Evolutionary conservation across 169 alveolate species (phyloP), one percentile per base, ranked within the genome.

Genomic region (Eimeria necatrix): DNA sequence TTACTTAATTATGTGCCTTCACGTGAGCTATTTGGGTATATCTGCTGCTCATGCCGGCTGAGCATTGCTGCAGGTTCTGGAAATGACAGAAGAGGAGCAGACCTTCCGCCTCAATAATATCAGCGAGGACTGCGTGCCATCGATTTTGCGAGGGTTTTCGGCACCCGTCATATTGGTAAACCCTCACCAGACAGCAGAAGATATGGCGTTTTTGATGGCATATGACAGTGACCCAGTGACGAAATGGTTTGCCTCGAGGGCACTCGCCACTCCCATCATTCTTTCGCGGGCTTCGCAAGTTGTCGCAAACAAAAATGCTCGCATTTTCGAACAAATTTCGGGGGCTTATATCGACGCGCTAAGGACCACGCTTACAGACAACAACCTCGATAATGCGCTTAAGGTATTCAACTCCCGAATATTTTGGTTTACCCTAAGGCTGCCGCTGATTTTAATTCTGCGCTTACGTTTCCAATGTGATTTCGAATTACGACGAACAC

Each of bases 161-260:
- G 99, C 99, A 8, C 99, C 99, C 5, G 98, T 98, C 26, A 96
- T 97, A 87, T 97, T 98, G 78, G 97, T 96, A 88, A 85, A 51
- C 78, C 97, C 94, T 71, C 96, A 96, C 52, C 98, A 97, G 95
- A 95, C 97, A 2, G 98, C 96, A 51, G 98, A 96, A 49, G 99
- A 98, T 80, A 96, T 97, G 20, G 97, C 98, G 41, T 95, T 97
- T 81, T 95, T 98, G 59, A 94, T 98, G 95, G 97, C 97, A 24
- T 97, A 97, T 73, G 99, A 98, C 97, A 96, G 98, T 3, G 99
- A 98, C 94, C 89, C 92, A 18, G 94, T 96, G 90, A 68, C 86
- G 46, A 93, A 88, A 81, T 96, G 96, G 97, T 93, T 91, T 52
- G 94, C 94, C 12, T 91, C 90, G 20, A 80, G 74, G 18, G 70